These are phyloP conservation scores for Haematococcus sp. DNA, from an alignment of 139 green algal species.

Conservation along the genomic window DNA sequence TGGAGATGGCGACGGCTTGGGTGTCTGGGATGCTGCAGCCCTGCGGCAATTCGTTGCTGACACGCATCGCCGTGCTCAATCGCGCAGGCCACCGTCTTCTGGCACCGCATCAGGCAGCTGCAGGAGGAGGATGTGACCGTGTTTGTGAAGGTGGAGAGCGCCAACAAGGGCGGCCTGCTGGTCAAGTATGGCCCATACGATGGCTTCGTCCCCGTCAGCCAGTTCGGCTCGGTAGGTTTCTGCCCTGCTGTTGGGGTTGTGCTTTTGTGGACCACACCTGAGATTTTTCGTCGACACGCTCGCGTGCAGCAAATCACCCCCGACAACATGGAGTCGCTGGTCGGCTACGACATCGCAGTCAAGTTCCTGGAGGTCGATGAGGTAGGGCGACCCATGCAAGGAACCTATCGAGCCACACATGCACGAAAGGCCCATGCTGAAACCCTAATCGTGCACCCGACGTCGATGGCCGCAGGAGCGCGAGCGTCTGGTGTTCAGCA, in stretches of 20 bases:
- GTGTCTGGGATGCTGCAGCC: neutral
- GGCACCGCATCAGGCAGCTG: conserved; percentile 71
- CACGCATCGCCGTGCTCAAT: neutral
- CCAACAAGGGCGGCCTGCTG: conserved; percentile 81
- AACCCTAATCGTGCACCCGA: no score
- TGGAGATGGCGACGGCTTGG: neutral
- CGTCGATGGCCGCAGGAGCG: conserved; percentile 44
- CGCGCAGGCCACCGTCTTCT: conserved; percentile 52
- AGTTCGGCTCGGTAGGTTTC: conserved; percentile 51
- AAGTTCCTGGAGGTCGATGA: conserved; percentile 98
- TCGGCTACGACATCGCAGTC: conserved; percentile 75
- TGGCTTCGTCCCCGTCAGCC: conserved; percentile 81
- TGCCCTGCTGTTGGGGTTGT: neutral
- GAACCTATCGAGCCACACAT: no score
- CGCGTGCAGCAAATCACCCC: conserved; percentile 38
- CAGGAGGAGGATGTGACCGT: conserved; percentile 85
- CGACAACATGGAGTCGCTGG: conserved; percentile 69
- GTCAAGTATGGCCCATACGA: conserved; percentile 73
- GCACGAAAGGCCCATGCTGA: no score
- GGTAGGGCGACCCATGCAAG: conserved; percentile 19
- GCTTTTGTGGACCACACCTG: neutral
- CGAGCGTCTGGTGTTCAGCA: conserved; percentile 85
- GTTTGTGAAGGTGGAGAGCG: conserved; percentile 59
- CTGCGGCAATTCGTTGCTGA: no score
- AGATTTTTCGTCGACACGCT: no score